Percentiles rank a stretch among this genome's conserved stretches.
Evolutionary conservation across 495 filamentous ascomycete genomes (phyloP).

Genomic region (Talaromyces borbonicus): DNA sequence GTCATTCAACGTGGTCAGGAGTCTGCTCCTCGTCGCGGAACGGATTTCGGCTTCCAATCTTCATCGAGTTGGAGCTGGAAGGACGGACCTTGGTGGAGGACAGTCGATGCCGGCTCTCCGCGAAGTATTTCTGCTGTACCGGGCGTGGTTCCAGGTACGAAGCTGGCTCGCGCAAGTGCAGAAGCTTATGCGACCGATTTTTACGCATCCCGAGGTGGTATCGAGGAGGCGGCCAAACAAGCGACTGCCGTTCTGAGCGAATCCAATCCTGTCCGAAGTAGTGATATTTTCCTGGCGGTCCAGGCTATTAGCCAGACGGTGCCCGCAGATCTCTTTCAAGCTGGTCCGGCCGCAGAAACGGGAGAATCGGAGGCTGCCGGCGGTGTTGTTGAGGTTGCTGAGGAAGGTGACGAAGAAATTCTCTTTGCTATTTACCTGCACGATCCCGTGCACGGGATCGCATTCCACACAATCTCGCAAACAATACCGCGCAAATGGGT

Average conservation of each 20-base stretch:
- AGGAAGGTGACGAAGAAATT: conserved; percentile 49
- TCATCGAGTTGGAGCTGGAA: conserved; percentile 66
- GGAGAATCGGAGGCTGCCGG: conserved; percentile 37
- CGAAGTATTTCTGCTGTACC: conserved; percentile 72
- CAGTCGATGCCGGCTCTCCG: conserved; percentile 45
- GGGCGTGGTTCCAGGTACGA: conserved; percentile 77
- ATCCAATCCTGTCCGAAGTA: conserved; percentile 80
- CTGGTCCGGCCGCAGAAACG: conserved; percentile 42
- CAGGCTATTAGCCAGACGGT: conserved; percentile 66
- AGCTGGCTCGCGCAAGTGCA: conserved; percentile 76
- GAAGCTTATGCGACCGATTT: conserved; percentile 82
- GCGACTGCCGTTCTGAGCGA: conserved; percentile 66
- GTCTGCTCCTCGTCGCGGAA: conserved; percentile 57
- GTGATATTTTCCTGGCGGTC: conserved; percentile 89
- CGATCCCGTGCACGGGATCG: conserved; percentile 86
- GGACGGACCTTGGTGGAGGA: conserved; percentile 95
- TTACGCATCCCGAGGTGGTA: conserved; percentile 62
- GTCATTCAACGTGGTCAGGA: conserved; percentile 91
- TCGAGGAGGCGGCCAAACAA: conserved; percentile 68
- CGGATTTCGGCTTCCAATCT: conserved; percentile 40
- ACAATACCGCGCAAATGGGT: conserved; percentile 78
- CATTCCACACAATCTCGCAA: conserved; percentile 77
- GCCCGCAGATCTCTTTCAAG: conserved; percentile 59
- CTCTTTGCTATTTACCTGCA: conserved; percentile 85
- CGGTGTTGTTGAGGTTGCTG: conserved; percentile 38